Base-by-base conservation (phyloP, 805 yeast genomes). In the Isabelozyma rhagii region DNA sequence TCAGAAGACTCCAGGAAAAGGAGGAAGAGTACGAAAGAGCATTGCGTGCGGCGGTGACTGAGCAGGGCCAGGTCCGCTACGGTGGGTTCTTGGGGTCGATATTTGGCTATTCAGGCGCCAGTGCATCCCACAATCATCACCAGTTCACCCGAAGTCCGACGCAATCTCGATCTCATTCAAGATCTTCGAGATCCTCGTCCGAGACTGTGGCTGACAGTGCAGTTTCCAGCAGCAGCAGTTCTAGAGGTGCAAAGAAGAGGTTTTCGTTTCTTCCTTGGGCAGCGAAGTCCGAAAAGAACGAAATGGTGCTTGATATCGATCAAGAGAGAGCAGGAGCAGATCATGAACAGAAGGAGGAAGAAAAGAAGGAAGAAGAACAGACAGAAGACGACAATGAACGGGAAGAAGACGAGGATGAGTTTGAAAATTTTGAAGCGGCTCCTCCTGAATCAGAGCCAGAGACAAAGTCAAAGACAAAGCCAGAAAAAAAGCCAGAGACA, bases 11-110 rank as follows among this genome's bases (percentile, higher is more conserved):
- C 31, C 64, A 61, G 49, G 52, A 55, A 43, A 72, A 70, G 56
- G 78, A 74, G 53, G 74, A 68, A 49, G 71, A 72, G 50, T 71
- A 68, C 47, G 77, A 69, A 43, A 56, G 58, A 43, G 63, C 62
- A 27, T 46, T 71, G 25, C 55, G 60, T 39, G 58, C 61, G 5
- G 71, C 71, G 6, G 61, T 64, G 11, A 53, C 54, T 11, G 63
- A 60, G 27, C 63, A 57, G 41, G 53, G 53, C 41, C 53, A 54
- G 38, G 55, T 53, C 41, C 60, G 63, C 8, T 56, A 51, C 41
- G 52, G 59, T 9, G 67, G 69, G 11, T 63, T 69, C 47, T 66
- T 69, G 45, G 69, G 69, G 39, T 48, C 63, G 10, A 59, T 69
- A 14, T 69, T 69, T 54, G 71, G 71, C 10, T 57, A 63, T 45